These are phyloP conservation scores for Yarrowia sp. DNA, from an alignment of 805 yeast genomes.

Conservation along the genomic window DNA sequence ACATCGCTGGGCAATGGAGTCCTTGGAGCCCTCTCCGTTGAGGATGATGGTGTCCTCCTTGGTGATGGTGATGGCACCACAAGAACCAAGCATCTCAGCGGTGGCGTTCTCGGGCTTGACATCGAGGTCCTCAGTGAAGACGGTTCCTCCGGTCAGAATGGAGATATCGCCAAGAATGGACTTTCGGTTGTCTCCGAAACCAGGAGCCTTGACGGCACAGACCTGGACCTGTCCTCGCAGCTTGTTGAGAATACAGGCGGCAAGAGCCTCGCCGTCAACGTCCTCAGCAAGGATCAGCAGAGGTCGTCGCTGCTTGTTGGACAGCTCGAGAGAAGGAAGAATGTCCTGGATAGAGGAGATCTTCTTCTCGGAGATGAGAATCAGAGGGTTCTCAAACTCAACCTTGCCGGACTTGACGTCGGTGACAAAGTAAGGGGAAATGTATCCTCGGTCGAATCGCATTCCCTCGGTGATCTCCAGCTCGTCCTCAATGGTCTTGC, in stretches of 20 bases:
- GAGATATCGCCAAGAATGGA: slow-evolving; percentile 95
- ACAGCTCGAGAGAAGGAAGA: slow-evolving; percentile 86
- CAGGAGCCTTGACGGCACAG: slow-evolving; percentile 97
- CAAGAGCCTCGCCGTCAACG: slow-evolving; percentile 96
- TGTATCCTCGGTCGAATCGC: slow-evolving; percentile 97
- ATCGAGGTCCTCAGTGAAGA: slow-evolving; percentile 85
- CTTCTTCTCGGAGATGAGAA: slow-evolving; percentile 89
- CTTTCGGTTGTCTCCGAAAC: slow-evolving; percentile 98
- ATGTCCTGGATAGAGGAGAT: slow-evolving; percentile 86
- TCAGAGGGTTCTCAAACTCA: slow-evolving; percentile 89
- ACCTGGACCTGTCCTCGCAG: slow-evolving; percentile 98
- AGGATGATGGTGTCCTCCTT: slow-evolving; percentile 93
- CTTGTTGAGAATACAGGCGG: slow-evolving; percentile 96
- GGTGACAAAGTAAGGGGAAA: slow-evolving; percentile 94
- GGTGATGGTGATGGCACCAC: slow-evolving; percentile 88
- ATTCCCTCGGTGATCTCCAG: slow-evolving; percentile 97
- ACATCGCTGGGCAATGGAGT: slow-evolving; percentile 76
- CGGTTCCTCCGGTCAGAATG: slow-evolving; percentile 89
- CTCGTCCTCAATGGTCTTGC: slow-evolving; percentile 94
- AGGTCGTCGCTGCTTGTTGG: slow-evolving; percentile 92
- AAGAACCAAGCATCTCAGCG: slow-evolving; percentile 81
- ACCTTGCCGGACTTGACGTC: slow-evolving; percentile 89
- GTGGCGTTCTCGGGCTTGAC: slow-evolving; percentile 95
- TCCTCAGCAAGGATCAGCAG: slow-evolving; percentile 92
- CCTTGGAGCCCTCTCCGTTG: slow-evolving; percentile 89